A percentile compares a stretch with the other conserved stretches of the same genome.
Conservation (phyloP, 164 flowering plant genomes). For the Protea cynaroides region DNA sequence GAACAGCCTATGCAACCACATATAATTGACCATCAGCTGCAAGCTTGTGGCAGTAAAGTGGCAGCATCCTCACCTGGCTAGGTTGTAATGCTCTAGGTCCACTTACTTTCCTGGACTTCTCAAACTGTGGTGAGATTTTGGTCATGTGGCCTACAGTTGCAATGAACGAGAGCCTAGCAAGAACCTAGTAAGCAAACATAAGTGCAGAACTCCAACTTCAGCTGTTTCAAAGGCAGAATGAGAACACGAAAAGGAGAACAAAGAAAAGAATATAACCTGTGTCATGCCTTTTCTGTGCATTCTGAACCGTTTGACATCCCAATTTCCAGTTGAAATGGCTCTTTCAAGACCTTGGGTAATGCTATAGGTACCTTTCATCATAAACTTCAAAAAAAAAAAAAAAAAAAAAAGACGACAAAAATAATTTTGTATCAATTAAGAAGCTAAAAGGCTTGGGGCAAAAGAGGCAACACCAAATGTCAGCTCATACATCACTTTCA, state of each 20-base stretch:
- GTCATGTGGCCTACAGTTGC: constrained; percentile 81
- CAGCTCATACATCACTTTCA: neutral
- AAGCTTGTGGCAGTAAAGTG: neutral
- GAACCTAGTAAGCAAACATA: constrained; percentile 38
- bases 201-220: neutral
- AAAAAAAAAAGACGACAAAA: neutral
- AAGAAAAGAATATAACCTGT: constrained; percentile 46
- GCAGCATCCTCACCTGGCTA: constrained; percentile 63
- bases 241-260: neutral
- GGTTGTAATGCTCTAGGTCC: constrained; percentile 99
- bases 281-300: constrained; percentile 90
- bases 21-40: too few relatives aligned
- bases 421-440: neutral
- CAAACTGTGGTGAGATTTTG: constrained; percentile 81
- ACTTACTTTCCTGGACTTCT: constrained; percentile 95
- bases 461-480: neutral
- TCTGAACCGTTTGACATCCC: constrained; percentile 71
- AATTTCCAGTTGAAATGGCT: constrained; percentile 89
- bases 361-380: constrained; percentile 19
- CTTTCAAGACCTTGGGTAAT: constrained; percentile 74
- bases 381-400: neutral
- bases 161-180: constrained; percentile 78
- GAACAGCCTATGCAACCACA: neutral
- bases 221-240: neutral
- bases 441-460: too few relatives aligned